Conservation (phyloP, 2,329 filamentous ascomycete genomes). For the Fusarium sambucinum region DNA sequence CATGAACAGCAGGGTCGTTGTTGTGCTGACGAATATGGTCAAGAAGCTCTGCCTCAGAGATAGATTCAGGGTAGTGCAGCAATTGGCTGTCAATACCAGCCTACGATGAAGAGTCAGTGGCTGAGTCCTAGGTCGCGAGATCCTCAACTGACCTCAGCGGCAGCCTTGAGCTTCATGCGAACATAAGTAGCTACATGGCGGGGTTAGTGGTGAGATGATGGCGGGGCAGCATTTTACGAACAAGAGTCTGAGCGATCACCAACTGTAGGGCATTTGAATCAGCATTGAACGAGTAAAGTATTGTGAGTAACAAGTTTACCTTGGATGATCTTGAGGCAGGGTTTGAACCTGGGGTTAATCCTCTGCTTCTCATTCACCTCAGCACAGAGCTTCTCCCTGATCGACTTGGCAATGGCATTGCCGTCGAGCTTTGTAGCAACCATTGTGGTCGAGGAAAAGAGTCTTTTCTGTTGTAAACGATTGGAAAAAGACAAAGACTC, state of each 20-base stretch:
- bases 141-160: slow-evolving; percentile 76
- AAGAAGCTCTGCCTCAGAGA: slow-evolving; percentile 87
- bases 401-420: slow-evolving; percentile 91
- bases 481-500: slow-evolving; percentile 23
- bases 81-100: slow-evolving; percentile 91
- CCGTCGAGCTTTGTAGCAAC: slow-evolving; percentile 93
- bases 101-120: slow-evolving; percentile 56
- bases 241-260: slow-evolving; percentile 93
- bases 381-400: slow-evolving; percentile 82
- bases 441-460: slow-evolving; percentile 74
- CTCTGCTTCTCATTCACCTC: slow-evolving; percentile 87
- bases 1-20: slow-evolving; percentile 86
- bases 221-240: slow-evolving; percentile 56
- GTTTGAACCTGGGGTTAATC: slow-evolving; percentile 87
- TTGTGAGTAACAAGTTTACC: slow-evolving; percentile 63
- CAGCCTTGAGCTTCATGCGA: slow-evolving; percentile 99
- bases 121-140: slow-evolving; percentile 1
- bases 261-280: slow-evolving; percentile 65
- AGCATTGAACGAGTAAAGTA: slow-evolving; percentile 34
- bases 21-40: slow-evolving; percentile 85
- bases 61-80: slow-evolving; percentile 83
- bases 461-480: slow-evolving; percentile 40
- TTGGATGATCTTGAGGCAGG: slow-evolving; percentile 94
- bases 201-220: slow-evolving; percentile 39
- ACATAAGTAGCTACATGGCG: slow-evolving; percentile 85